Conservation (phyloP, 768 basidiomycete species). For the Leccinellum rugosiceps region DNA sequence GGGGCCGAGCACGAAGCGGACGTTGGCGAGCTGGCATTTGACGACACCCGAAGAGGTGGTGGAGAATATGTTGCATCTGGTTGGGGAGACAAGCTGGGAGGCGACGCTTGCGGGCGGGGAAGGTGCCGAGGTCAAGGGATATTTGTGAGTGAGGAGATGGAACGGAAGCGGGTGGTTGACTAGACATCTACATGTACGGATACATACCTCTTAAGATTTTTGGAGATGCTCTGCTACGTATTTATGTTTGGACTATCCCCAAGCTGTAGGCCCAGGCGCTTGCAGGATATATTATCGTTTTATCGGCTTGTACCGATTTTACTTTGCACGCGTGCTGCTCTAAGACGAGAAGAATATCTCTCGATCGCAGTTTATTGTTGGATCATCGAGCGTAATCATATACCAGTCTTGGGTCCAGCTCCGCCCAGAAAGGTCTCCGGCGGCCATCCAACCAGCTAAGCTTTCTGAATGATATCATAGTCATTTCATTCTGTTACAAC, state of each 20-base stretch:
- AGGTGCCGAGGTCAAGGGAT: constrained; percentile 16
- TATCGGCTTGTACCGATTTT: not conserved
- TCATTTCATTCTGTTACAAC: not conserved
- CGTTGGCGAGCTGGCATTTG: constrained; percentile 90
- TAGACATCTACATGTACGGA: not conserved
- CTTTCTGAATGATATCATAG: not conserved
- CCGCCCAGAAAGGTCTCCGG: too few relatives aligned
- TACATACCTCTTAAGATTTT: not conserved
- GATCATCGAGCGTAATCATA: not conserved
- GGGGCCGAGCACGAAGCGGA: constrained; percentile 87
- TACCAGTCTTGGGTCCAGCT: too few relatives aligned
- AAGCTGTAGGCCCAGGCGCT: not conserved
- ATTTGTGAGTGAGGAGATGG: constrained; percentile 8
- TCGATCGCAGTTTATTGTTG: not conserved
- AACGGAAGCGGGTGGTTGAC: not conserved
- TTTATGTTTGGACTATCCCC: not conserved
- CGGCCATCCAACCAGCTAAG: not conserved
- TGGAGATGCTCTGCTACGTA: not conserved
- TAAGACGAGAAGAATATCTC: not conserved
- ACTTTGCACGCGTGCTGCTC: not conserved
- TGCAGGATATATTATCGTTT: not conserved
- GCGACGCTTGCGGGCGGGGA: not conserved
- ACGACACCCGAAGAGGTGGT: constrained; percentile 86
- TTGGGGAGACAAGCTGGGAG: constrained; percentile 33
- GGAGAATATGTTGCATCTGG: constrained; percentile 69